phyloP scores from a whole-genome alignment of 2,329 filamentous ascomycete species.

The Colletotrichum musae region DNA sequence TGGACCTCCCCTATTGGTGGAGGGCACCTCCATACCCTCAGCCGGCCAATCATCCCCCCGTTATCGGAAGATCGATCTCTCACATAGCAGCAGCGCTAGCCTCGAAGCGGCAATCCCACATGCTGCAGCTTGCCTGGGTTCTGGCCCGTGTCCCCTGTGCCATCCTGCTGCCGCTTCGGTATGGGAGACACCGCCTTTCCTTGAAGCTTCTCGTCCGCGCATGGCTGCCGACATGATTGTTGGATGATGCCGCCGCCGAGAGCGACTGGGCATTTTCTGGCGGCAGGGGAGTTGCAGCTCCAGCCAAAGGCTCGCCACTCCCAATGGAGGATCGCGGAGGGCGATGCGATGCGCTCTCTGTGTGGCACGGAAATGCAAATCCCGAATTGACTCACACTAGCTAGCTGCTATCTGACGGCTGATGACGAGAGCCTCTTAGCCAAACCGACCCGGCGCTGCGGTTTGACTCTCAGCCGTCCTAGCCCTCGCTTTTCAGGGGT shows the following conservation, averaged over 20 bases:
- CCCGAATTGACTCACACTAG: conserved; percentile 21
- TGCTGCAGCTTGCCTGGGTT: conserved; percentile 39
- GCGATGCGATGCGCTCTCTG: not conserved
- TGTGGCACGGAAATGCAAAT: not conserved
- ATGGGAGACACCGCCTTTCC: conserved; percentile 38
- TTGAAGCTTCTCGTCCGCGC: not conserved
- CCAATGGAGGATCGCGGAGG: not conserved
- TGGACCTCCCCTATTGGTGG: conserved; percentile 13
- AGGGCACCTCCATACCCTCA: not conserved
- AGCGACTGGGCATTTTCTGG: conserved; percentile 6
- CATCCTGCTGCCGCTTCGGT: conserved; percentile 14
- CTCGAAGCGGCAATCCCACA: conserved; percentile 30
- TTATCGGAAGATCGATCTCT: conserved; percentile 40
- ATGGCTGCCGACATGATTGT: conserved; percentile 14
- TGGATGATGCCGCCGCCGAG: conserved; percentile 21
- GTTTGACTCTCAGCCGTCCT: not conserved
- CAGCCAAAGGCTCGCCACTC: conserved; percentile 2
- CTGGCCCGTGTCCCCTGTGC: conserved; percentile 27
- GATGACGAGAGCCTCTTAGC: not conserved
- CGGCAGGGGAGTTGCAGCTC: conserved; percentile 5
- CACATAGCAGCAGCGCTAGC: conserved; percentile 10
- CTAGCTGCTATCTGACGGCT: not conserved
- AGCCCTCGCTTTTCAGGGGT: not conserved
- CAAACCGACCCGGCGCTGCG: conserved; percentile 6
- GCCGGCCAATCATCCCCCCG: conserved; percentile 36